A percentile compares a stretch with the other conserved stretches of the same genome.
Conservation (phyloP, 352 stramenopile genomes). For the Pythium phragmitis region DNA sequence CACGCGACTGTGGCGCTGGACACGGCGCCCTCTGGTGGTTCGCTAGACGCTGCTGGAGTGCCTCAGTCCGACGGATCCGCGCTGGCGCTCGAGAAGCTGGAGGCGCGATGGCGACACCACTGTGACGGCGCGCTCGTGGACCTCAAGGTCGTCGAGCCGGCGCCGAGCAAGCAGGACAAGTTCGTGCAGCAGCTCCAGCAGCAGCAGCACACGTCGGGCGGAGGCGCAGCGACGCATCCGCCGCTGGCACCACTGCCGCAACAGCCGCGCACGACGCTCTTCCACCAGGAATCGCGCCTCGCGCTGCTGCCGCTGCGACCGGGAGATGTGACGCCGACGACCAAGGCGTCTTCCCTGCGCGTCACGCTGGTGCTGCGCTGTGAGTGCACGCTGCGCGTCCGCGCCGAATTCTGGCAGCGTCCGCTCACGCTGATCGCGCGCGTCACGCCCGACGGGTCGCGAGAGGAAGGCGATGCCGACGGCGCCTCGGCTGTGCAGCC, state of each 20-base stretch:
- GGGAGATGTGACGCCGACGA: slow-evolving; percentile 2
- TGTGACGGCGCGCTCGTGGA: slow-evolving; percentile 52
- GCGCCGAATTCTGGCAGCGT: slow-evolving; percentile 58
- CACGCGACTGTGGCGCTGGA: slow-evolving; percentile 18
- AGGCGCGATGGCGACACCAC: slow-evolving; percentile 38
- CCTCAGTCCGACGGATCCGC: slow-evolving; percentile 4
- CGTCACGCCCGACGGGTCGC: slow-evolving; percentile 36
- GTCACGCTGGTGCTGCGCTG: slow-evolving; percentile 36
- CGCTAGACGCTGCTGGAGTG: neutral
- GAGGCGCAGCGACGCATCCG: neutral
- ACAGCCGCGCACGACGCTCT: slow-evolving; percentile 39
- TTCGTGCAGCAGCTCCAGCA: neutral
- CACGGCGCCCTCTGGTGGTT: neutral
- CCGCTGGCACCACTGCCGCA: neutral
- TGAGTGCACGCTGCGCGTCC: slow-evolving; percentile 58
- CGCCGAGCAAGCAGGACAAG: slow-evolving; percentile 9
- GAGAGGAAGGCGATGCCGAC: slow-evolving; percentile 11
- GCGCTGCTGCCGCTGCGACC: slow-evolving; percentile 21
- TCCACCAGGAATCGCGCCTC: slow-evolving; percentile 60
- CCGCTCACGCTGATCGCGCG: slow-evolving; percentile 51
- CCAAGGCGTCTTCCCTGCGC: slow-evolving; percentile 4
- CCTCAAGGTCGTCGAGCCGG: slow-evolving; percentile 41
- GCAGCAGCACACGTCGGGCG: slow-evolving; percentile 18
- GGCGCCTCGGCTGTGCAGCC: slow-evolving; percentile 5
- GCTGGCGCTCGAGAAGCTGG: slow-evolving; percentile 17